Evolutionary conservation across 1,139 yeast species (phyloP).

Genomic region (Debaryomyces fabryi): DNA sequence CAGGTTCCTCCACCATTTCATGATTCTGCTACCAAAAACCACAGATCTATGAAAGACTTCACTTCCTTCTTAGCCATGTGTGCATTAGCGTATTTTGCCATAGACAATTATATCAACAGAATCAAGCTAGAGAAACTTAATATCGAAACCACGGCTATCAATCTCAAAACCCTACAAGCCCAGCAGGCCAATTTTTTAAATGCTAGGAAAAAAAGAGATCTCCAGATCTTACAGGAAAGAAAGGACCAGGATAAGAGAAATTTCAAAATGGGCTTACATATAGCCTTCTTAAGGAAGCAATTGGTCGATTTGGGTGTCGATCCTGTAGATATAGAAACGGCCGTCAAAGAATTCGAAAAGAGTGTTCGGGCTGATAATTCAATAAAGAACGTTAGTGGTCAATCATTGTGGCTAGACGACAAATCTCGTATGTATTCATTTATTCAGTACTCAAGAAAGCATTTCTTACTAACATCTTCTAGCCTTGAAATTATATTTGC

Average conservation of each 20-base stretch:
- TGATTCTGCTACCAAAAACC: background rate
- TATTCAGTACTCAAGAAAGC: background rate
- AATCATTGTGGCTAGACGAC: slow-evolving; percentile 61
- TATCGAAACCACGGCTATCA: slow-evolving; percentile 43
- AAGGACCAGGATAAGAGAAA: slow-evolving; percentile 52
- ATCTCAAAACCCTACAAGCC: slow-evolving; percentile 43
- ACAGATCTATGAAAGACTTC: slow-evolving; percentile 28
- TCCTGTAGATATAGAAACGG: slow-evolving; percentile 57
- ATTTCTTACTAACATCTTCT: slow-evolving; percentile 21
- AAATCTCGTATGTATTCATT: slow-evolving; percentile 32
- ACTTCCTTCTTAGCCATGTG: slow-evolving; percentile 41
- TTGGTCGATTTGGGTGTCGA: slow-evolving; percentile 51
- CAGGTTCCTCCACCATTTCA: slow-evolving; percentile 3
- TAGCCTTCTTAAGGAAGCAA: slow-evolving; percentile 64
- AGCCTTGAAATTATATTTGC: slow-evolving; percentile 52
- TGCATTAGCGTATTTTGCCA: slow-evolving; percentile 49
- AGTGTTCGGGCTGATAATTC: slow-evolving; percentile 59
- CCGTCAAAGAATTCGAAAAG: slow-evolving; percentile 55
- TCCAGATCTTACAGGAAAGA: slow-evolving; percentile 50
- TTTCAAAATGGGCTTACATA: slow-evolving; percentile 63
- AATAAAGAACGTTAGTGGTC: slow-evolving; percentile 55
- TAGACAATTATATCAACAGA: slow-evolving; percentile 53
- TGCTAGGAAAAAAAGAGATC: slow-evolving; percentile 49
- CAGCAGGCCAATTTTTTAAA: slow-evolving; percentile 48
- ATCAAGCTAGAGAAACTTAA: slow-evolving; percentile 42